These are phyloP conservation scores for Thozetella sp. DNA, from an alignment of 495 filamentous ascomycete genomes.

Conservation along the genomic window DNA sequence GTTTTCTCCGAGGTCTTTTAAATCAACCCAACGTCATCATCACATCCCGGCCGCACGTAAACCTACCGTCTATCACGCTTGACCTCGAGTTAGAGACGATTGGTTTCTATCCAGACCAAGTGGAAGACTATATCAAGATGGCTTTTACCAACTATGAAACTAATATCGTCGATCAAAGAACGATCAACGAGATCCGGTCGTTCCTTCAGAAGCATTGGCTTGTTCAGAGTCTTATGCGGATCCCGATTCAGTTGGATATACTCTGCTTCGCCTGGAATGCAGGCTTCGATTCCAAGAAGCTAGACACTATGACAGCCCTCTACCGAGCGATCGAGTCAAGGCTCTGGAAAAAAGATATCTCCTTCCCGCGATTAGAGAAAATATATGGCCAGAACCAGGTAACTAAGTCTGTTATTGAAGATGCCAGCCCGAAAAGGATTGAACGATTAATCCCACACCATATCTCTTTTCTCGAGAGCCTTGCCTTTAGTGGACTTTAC, in stretches of 20 bases:
- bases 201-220: conserved; percentile 34
- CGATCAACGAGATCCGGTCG: conserved; percentile 21
- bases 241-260: conserved; percentile 50
- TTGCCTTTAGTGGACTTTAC: conserved; percentile 40
- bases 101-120: conserved; percentile 36
- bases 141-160: conserved; percentile 17
- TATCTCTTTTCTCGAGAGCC: conserved; percentile 26
- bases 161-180: conserved; percentile 13
- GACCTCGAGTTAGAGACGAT: conserved; percentile 33
- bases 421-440: conserved; percentile 9
- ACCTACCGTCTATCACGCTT: conserved; percentile 9
- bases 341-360: conserved; percentile 44
- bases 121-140: conserved; percentile 24
- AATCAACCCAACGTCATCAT: conserved; percentile 35
- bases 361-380: conserved; percentile 27
- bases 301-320: conserved; percentile 40
- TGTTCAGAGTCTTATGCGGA: conserved; percentile 38
- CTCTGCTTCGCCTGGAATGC: conserved; percentile 41
- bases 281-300: conserved; percentile 6
- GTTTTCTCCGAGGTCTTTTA: conserved; percentile 31
- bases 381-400: conserved; percentile 19
- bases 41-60: conserved; percentile 33
- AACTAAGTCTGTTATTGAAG: not conserved
- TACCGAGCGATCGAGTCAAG: conserved; percentile 38
- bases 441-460: conserved; percentile 17